Conservation (phyloP, 495 filamentous ascomycete genomes). For the Talaromyces ruber region DNA sequence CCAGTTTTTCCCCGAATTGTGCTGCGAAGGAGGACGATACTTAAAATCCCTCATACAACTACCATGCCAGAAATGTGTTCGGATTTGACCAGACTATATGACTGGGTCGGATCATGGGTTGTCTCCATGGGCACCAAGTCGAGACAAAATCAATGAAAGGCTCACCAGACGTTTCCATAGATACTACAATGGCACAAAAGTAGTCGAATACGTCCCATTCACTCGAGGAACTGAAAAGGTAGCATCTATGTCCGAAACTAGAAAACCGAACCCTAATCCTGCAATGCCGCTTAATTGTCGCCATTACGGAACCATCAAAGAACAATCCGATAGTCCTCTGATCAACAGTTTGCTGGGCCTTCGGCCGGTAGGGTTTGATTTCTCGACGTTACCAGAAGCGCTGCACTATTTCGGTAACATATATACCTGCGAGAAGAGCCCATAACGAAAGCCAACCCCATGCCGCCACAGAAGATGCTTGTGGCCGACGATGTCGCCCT, state of each 20-base stretch:
- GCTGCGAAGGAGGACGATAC: too few relatives aligned
- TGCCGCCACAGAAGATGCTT: too few relatives aligned
- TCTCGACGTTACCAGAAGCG: neutral
- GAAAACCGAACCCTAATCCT: neutral
- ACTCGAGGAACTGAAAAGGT: neutral
- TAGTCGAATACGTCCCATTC: conserved; percentile 6
- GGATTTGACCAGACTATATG: conserved; percentile 8
- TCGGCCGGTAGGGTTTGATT: conserved; percentile 3
- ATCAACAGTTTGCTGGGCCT: conserved; percentile 9
- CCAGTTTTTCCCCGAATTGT: too few relatives aligned
- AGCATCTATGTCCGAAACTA: neutral
- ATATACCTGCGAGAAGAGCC: too few relatives aligned
- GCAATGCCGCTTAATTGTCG: conserved; percentile 7
- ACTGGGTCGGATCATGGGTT: conserved; percentile 16
- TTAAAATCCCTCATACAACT: conserved; percentile 6
- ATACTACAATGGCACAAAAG: conserved; percentile 13
- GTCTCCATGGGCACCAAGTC: neutral
- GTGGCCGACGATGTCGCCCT: too few relatives aligned
- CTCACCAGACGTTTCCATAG: neutral
- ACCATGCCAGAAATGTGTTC: conserved; percentile 12
- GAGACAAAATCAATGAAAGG: neutral
- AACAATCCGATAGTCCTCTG: conserved; percentile 6
- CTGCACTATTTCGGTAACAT: too few relatives aligned
- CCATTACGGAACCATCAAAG: conserved; percentile 7
- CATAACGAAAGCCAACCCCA: too few relatives aligned